Evolutionary conservation across 371 early-diverging fungal species (phyloP).

Genomic region (Rhizomucor miehei): DNA sequence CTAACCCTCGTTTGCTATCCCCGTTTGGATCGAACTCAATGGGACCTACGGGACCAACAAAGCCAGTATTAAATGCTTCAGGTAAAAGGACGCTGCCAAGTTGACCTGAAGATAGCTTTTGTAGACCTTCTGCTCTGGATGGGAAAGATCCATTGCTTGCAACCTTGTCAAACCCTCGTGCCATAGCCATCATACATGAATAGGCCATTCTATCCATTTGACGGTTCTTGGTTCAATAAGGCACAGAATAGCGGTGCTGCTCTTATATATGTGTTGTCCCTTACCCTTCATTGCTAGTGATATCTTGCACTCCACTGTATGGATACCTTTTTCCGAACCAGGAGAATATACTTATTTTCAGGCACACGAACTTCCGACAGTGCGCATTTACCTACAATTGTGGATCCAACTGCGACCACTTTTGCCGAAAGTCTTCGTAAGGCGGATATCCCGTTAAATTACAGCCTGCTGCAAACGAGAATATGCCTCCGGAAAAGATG

Average conservation of each 20-base stretch:
- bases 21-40: constrained; percentile 55
- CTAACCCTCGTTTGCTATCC: constrained; percentile 47
- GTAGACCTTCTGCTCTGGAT: constrained; percentile 15
- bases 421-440: constrained; percentile 40
- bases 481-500: constrained; percentile 46
- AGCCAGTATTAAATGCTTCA: constrained; percentile 43
- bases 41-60: constrained; percentile 53
- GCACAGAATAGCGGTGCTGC: no score
- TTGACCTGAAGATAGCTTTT: constrained; percentile 23
- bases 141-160: constrained; percentile 18
- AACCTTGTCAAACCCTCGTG: constrained; percentile 40
- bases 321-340: constrained; percentile 18
- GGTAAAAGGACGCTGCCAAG: constrained; percentile 28
- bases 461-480: constrained; percentile 23
- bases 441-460: constrained; percentile 41
- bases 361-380: no score
- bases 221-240: not conserved
- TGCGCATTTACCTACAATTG: constrained; percentile 25
- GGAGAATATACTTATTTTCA: no score
- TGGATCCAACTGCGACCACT: constrained; percentile 43
- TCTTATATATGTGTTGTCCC: no score
- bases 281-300: constrained; percentile 33
- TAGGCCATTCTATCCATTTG: constrained; percentile 30
- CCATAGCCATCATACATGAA: constrained; percentile 54
- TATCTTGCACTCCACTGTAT: constrained; percentile 28